Evolutionary conservation across 1,139 yeast genomes (phyloP), one percentile per base, ranked within the genome.

Genomic region (Saccharomyces hybrid): DNA sequence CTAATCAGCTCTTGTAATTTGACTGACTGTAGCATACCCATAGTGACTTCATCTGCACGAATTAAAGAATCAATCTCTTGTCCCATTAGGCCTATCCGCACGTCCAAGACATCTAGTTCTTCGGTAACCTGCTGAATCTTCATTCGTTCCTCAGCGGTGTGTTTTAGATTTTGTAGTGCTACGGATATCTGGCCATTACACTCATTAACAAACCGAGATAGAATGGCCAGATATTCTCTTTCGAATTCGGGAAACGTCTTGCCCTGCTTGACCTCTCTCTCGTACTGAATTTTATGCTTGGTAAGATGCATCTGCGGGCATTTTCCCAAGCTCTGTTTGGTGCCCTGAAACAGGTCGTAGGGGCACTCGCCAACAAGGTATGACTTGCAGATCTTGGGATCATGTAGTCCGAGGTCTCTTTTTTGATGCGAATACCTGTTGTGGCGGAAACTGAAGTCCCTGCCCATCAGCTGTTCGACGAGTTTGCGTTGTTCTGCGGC

Each of bases 341-440:
- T 88, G 5, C 89, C 89, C 14, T 79, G 79, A 65, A 91, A 86
- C 55, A 91, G 69, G 62, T 90, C 97, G 68, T 87, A 88, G 0
- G 96, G 95, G 64, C 98, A 91, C n/a, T 81, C 80, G 1, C 95
- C 97, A 6, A 89, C 89, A 14, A 93, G 70, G 68, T 84, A 91
- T 28, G 88, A 77, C 66, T 87, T 86, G 69, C 98, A 91, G 11
- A 90, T 83, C 50, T 81, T 75, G 16, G 84, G 81, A 58, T 85
- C 87, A 28, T 82, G 76, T 63, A 90, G 66, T 63, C 69, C 57
- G 58, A 61, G 61, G 62, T 75, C 59, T 60, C 58, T 60, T 32
- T 57, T 34, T 11, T 46, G 48, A 4, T 52, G 47, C 32, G 54
- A 48, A 13, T 55, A 46, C 47, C 56, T 54, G 31, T 51, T 56